phyloP scores from a whole-genome alignment of 1,284 basidiomycete species.

The Pseudozyma sp. region DNA sequence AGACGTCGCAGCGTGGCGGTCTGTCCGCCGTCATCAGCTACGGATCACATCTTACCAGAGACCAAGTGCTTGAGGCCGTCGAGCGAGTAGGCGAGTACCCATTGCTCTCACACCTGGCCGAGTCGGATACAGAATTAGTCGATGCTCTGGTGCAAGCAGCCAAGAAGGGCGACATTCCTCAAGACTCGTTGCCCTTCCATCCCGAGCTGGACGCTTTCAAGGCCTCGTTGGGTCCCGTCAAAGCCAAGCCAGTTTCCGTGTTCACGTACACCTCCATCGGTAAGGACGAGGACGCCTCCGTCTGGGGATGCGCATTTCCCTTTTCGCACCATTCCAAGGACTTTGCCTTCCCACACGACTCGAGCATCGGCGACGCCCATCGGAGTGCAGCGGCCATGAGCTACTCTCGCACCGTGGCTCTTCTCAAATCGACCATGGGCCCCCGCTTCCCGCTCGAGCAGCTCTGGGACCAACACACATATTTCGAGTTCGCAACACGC shows the following conservation, averaged over 20 bases:
- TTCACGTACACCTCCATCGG: constrained; percentile 26
- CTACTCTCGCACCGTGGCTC: constrained; percentile 28
- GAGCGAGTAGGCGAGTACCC: constrained; percentile 5
- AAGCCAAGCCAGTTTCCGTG: constrained; percentile 14
- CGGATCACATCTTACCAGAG: constrained; percentile 12
- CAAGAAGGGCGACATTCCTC: constrained; percentile 15
- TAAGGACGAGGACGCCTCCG: constrained; percentile 5
- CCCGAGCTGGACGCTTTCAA: constrained; percentile 25
- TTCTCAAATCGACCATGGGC: constrained; percentile 34
- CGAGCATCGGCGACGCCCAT: constrained; percentile 3
- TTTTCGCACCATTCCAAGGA: constrained; percentile 38
- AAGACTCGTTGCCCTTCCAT: constrained; percentile 29
- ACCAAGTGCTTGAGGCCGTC: constrained; percentile 10
- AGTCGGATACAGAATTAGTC: constrained; percentile 6
- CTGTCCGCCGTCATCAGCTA: constrained; percentile 20
- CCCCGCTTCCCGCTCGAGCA: constrained; percentile 41
- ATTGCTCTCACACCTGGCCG: constrained; percentile 17
- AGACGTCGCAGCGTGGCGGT: constrained; percentile 15
- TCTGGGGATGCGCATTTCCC: constrained; percentile 39
- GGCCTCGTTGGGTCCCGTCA: constrained; percentile 24
- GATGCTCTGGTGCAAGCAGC: constrained; percentile 18
- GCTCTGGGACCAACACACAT: constrained; percentile 43
- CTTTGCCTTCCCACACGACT: constrained; percentile 11
- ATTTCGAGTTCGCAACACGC: constrained; percentile 34
- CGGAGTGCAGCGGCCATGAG: constrained; percentile 30